Evolutionary conservation across 345 rosid species (phyloP).

Genomic region (Anastatica hierochuntica): DNA sequence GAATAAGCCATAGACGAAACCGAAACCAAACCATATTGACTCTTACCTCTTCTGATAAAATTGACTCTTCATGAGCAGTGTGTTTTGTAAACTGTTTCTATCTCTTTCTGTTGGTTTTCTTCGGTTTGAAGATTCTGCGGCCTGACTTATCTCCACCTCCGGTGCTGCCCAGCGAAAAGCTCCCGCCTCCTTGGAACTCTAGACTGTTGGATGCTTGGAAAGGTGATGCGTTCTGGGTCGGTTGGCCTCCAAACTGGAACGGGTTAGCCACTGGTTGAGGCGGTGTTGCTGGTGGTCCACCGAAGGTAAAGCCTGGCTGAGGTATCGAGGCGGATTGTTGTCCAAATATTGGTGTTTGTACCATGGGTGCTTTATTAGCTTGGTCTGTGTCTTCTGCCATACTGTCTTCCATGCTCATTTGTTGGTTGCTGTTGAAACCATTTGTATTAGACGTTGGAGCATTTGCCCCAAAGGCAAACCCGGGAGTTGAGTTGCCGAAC

Average conservation of each 20-base stretch:
- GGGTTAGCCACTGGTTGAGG: slow-evolving; percentile 37
- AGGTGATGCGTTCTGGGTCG: slow-evolving; percentile 41
- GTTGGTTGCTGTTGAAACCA: slow-evolving; percentile 47
- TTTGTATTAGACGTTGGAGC: slow-evolving; percentile 11
- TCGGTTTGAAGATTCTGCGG: slow-evolving; percentile 44
- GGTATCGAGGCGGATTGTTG: slow-evolving; percentile 37
- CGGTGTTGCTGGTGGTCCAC: slow-evolving; percentile 22
- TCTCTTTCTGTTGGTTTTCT: slow-evolving; percentile 36
- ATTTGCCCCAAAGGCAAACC: slow-evolving; percentile 38
- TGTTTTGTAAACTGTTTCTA: slow-evolving; percentile 17
- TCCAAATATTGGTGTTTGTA: slow-evolving; percentile 33
- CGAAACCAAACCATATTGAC: not conserved
- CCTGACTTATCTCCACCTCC: slow-evolving; percentile 61
- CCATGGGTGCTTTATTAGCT: slow-evolving; percentile 33
- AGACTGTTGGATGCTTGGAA: slow-evolving; percentile 58
- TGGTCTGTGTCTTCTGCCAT: slow-evolving; percentile 94
- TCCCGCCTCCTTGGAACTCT: slow-evolving; percentile 58
- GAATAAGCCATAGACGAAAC: too few relatives aligned
- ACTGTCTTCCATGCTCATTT: slow-evolving; percentile 85
- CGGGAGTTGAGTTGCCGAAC: slow-evolving; percentile 41
- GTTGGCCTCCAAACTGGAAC: slow-evolving; percentile 66
- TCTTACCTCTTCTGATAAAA: not conserved
- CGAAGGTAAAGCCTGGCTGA: slow-evolving; percentile 31
- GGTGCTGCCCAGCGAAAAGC: slow-evolving; percentile 76
- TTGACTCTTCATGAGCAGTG: slow-evolving; percentile 1